These are phyloP conservation scores for Cladosporium sp. DNA, from an alignment of 2,329 filamentous ascomycete species.

Conservation along the genomic window DNA sequence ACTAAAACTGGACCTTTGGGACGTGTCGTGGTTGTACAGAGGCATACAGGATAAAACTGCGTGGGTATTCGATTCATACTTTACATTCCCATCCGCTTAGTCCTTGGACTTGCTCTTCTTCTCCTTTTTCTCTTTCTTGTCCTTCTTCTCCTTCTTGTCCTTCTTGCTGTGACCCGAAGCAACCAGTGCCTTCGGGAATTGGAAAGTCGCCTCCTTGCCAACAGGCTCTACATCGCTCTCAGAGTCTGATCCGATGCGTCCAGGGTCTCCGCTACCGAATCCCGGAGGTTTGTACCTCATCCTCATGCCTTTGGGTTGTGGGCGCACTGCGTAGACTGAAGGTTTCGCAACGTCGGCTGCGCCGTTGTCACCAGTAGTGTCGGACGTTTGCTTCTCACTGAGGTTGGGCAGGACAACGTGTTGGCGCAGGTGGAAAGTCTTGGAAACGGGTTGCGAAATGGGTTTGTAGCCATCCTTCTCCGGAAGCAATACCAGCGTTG, in stretches of 20 bases:
- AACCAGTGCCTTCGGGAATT: conserved; percentile 35
- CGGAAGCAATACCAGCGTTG: conserved; percentile 28
- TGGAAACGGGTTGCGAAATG: conserved; percentile 52
- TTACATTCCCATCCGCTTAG: conserved; percentile 11
- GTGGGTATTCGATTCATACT: conserved; percentile 12
- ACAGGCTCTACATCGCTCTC: conserved; percentile 43
- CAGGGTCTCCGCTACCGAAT: conserved; percentile 47
- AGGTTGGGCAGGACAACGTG: conserved; percentile 56
- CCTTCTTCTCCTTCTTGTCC: conserved; percentile 33
- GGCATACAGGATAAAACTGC: background rate
- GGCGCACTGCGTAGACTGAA: conserved; percentile 55
- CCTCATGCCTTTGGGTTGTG: conserved; percentile 67
- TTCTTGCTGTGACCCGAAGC: conserved; percentile 39
- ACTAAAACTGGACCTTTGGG: background rate
- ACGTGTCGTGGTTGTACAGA: background rate
- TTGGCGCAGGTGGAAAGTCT: conserved; percentile 66
- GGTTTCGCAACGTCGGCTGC: conserved; percentile 48
- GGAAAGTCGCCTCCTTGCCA: conserved; percentile 20
- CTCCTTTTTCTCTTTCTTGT: conserved; percentile 40
- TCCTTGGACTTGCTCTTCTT: conserved; percentile 28
- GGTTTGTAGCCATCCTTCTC: conserved; percentile 32
- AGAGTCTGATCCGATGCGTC: conserved; percentile 42
- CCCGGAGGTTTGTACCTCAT: conserved; percentile 69
- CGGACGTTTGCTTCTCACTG: conserved; percentile 43
- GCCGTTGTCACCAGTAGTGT: conserved; percentile 41